phyloP scores from a whole-genome alignment of 208 protist genomes.

The Acanthamoeba lenticulata region DNA sequence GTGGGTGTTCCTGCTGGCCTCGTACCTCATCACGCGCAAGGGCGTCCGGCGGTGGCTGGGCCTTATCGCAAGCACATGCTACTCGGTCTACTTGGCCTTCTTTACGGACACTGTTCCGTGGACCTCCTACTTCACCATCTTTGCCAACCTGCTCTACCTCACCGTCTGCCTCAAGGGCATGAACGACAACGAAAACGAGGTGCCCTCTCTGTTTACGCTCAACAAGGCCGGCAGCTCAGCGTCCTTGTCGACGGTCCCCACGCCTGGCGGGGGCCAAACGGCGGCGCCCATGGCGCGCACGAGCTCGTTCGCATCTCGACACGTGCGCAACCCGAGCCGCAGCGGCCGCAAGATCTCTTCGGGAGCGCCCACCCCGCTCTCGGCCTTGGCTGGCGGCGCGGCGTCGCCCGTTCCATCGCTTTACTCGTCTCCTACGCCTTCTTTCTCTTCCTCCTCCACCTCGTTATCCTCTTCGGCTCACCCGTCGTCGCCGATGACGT shows the following conservation, averaged over 20 bases:
- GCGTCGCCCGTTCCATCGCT: too few relatives aligned
- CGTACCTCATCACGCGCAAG: slow-evolving; percentile 2
- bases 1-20: slow-evolving; percentile 18
- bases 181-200: background rate
- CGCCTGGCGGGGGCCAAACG: background rate
- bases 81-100: slow-evolving; percentile 38
- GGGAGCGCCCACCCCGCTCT: background rate
- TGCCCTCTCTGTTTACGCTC: background rate
- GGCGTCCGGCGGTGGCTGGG: background rate
- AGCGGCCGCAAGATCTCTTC: background rate
- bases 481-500: background rate
- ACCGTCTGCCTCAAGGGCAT: slow-evolving; percentile 1
- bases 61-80: slow-evolving; percentile 14
- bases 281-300: background rate
- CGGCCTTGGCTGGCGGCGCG: background rate
- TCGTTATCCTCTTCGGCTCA: background rate
- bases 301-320: background rate
- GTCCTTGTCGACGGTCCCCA: background rate
- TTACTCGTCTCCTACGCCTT: too few relatives aligned
- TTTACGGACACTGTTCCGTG: slow-evolving; percentile 24
- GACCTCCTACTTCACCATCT: slow-evolving; percentile 12
- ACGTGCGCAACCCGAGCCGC: background rate
- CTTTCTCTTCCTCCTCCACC: background rate
- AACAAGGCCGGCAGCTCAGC: background rate
- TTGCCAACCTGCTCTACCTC: background rate